Percentiles rank a stretch among this genome's conserved stretches.
These are phyloP conservation scores for Ceratocystis huliohia DNA, from an alignment of 2,329 filamentous ascomycete genomes.

Conservation along the genomic window DNA sequence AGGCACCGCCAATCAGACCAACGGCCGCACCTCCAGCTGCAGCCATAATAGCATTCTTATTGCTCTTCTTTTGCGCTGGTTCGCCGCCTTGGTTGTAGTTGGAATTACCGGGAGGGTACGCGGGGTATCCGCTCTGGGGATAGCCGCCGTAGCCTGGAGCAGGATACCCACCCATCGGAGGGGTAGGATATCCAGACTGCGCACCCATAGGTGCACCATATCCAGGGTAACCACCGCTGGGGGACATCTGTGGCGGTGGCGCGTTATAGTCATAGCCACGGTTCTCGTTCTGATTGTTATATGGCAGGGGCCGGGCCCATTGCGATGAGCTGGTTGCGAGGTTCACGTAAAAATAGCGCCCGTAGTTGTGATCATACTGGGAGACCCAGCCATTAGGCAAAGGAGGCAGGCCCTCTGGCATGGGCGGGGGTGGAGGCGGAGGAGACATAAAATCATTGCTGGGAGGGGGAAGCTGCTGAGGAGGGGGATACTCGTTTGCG, in stretches of 20 bases:
- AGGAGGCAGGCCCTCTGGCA: constrained; percentile 32
- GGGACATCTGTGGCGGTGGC: constrained; percentile 7
- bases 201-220: background rate
- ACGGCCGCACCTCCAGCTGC: constrained; percentile 47
- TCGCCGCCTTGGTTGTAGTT: constrained; percentile 23
- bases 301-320: constrained; percentile 44
- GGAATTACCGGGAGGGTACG: constrained; percentile 21
- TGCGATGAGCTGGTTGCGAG: constrained; percentile 47
- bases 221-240: constrained; percentile 4
- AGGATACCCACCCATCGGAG: constrained; percentile 21
- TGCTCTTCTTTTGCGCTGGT: constrained; percentile 32
- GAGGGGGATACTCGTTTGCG: constrained; percentile 14
- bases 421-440: constrained; percentile 23
- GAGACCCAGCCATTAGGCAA: constrained; percentile 49
- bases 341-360: constrained; percentile 55
- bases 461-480: constrained; percentile 18
- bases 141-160: constrained; percentile 22
- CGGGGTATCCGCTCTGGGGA: constrained; percentile 23
- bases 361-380: constrained; percentile 48
- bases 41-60: constrained; percentile 43
- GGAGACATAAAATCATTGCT: constrained; percentile 7
- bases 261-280: constrained; percentile 8
- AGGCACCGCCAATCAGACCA: constrained; percentile 44
- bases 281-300: background rate
- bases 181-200: constrained; percentile 5